A percentile compares a stretch with the other conserved stretches of the same genome.
phyloP scores from a whole-genome alignment of 176 grass and related monocot genomes.

The Dactylis glomerata region DNA sequence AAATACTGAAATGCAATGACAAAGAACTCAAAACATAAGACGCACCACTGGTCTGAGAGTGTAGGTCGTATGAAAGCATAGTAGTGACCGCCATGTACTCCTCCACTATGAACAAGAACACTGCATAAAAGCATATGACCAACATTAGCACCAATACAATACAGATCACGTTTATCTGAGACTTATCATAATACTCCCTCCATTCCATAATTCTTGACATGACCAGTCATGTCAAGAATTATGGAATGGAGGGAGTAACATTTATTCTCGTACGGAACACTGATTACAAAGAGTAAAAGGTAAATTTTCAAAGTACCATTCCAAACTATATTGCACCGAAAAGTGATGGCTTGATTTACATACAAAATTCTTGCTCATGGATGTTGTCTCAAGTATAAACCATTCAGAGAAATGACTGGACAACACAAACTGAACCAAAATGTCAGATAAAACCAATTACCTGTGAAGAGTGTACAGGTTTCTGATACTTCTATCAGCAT shows the following conservation, averaged over 20 bases:
- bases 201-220: too few species aligned
- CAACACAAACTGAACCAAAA: neutral
- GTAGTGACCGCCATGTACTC: conserved; percentile 98
- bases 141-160: conserved; percentile 30
- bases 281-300: neutral
- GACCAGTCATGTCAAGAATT: too few species aligned
- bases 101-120: conserved; percentile 98
- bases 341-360: neutral
- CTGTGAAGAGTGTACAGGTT: conserved; percentile 97
- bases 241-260: too few species aligned
- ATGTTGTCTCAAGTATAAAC: neutral
- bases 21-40: conserved; percentile 5
- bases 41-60: conserved; percentile 87
- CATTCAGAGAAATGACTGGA: conserved; percentile 12
- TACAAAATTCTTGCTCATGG: conserved; percentile 2
- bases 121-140: conserved; percentile 50
- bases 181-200: neutral
- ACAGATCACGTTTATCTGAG: neutral
- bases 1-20: conserved; percentile 14
- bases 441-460: conserved; percentile 36
- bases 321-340: neutral
- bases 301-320: conserved; percentile 4
- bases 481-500: conserved; percentile 83
- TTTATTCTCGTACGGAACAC: neutral
- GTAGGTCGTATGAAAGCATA: conserved; percentile 95